phyloP scores from a whole-genome alignment of 2,329 filamentous ascomycete genomes.

The Fusarium devonianum region DNA sequence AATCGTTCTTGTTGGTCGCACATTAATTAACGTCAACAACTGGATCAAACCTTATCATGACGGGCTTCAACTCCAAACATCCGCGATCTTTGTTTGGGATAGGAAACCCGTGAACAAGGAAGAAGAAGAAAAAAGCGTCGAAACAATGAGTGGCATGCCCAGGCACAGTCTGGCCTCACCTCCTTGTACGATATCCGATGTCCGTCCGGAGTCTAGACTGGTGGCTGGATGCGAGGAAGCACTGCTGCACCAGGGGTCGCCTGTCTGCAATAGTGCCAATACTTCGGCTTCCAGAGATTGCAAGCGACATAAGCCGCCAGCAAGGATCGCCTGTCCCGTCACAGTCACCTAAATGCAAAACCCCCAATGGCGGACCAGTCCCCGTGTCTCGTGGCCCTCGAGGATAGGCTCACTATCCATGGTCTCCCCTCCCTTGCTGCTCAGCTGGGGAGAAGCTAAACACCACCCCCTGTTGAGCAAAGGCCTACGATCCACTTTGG shows the following conservation, averaged over 20 bases:
- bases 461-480: slow-evolving; percentile 16
- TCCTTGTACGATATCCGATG: background rate
- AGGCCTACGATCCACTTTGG: slow-evolving; percentile 16
- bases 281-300: slow-evolving; percentile 15
- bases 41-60: too few relatives aligned
- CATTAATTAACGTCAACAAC: too few relatives aligned
- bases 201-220: slow-evolving; percentile 12
- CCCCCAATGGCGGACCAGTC: slow-evolving; percentile 1
- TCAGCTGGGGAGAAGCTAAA: background rate
- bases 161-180: background rate
- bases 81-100: too few relatives aligned
- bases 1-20: too few relatives aligned
- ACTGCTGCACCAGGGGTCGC: background rate
- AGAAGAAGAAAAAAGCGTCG: background rate
- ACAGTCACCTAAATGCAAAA: slow-evolving; percentile 11
- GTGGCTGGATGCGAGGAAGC: too few relatives aligned
- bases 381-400: slow-evolving; percentile 3
- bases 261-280: slow-evolving; percentile 1
- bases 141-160: background rate
- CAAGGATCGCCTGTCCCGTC: too few relatives aligned
- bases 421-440: background rate
- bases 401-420: slow-evolving; percentile 9
- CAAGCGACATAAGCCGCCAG: background rate
- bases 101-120: background rate
- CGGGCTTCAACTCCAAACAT: too few relatives aligned